phyloP scores from a whole-genome alignment of 2,329 filamentous ascomycete species.

The Domatiomyces globalis region DNA sequence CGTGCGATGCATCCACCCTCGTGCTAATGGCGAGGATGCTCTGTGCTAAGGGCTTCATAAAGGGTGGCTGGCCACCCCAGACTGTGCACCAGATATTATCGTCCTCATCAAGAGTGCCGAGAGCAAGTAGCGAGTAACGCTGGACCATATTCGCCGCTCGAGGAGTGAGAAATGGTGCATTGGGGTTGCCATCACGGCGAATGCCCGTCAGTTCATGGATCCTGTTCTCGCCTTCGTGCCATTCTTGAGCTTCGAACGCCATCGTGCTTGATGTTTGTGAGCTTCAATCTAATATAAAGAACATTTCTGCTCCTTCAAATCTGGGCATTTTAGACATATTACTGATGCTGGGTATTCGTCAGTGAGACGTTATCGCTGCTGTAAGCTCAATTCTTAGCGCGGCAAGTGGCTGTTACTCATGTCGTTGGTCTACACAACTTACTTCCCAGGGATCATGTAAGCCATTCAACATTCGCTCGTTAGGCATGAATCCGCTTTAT shows the following conservation, averaged over 20 bases:
- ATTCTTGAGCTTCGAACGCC: slow-evolving; percentile 26
- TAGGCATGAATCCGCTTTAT: too few relatives aligned
- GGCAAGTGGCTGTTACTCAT: too few relatives aligned
- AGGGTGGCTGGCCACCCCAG: slow-evolving; percentile 60
- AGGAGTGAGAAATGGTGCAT: slow-evolving; percentile 46
- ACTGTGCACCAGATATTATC: slow-evolving; percentile 62
- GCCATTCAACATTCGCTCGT: too few relatives aligned
- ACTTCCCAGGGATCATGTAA: too few relatives aligned
- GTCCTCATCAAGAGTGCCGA: slow-evolving; percentile 48
- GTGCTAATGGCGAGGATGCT: slow-evolving; percentile 49
- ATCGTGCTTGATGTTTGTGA: not conserved
- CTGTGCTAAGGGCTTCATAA: slow-evolving; percentile 48
- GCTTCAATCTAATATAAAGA: too few relatives aligned
- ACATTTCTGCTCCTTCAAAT: too few relatives aligned
- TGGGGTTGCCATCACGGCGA: slow-evolving; percentile 50
- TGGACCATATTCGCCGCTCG: slow-evolving; percentile 48
- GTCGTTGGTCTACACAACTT: too few relatives aligned
- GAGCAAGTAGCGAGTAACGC: slow-evolving; percentile 51
- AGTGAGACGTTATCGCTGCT: too few relatives aligned
- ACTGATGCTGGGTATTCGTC: too few relatives aligned
- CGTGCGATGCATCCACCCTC: slow-evolving; percentile 45
- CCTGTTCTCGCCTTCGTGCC: slow-evolving; percentile 52
- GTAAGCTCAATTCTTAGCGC: too few relatives aligned
- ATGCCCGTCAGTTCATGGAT: slow-evolving; percentile 51
- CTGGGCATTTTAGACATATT: too few relatives aligned